phyloP scores from a whole-genome alignment of 768 basidiomycete genomes.

The Lentinula aciculospora region DNA sequence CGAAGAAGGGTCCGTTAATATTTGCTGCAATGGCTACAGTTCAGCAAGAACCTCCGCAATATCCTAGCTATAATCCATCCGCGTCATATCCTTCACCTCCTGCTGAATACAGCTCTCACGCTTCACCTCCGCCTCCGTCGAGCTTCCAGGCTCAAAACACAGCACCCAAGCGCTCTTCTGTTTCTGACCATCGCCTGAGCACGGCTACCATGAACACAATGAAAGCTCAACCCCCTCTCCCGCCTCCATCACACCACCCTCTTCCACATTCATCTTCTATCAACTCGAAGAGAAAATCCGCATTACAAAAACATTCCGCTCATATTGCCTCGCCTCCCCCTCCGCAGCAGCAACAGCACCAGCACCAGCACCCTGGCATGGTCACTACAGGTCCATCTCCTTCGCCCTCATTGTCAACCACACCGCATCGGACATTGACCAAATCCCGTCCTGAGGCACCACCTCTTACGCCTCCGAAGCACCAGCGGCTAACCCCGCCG shows the following conservation, averaged over 20 bases:
- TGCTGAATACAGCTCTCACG: conserved; percentile 7
- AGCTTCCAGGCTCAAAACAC: not conserved
- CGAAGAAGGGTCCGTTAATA: conserved; percentile 53
- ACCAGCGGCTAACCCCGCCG: conserved; percentile 25
- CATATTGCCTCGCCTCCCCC: not conserved
- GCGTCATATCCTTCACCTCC: conserved; percentile 23
- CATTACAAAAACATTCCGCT: not conserved
- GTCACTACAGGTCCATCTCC: not conserved
- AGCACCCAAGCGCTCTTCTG: no score
- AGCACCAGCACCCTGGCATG: not conserved
- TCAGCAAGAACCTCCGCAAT: conserved; percentile 12
- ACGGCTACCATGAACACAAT: not conserved
- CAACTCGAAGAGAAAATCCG: not conserved
- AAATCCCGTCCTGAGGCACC: conserved; percentile 3
- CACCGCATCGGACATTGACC: conserved; percentile 3
- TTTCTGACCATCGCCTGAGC: not conserved
- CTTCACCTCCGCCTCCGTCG: not conserved
- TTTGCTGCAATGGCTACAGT: conserved; percentile 50
- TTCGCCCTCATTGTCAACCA: not conserved
- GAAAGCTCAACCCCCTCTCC: conserved; percentile 1
- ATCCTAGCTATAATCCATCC: not conserved
- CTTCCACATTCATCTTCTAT: not conserved
- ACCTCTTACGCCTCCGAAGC: conserved; percentile 15
- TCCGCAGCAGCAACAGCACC: not conserved
- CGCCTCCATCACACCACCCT: not conserved